Percentiles rank a stretch among this genome's conserved stretches.
Evolutionary conservation across 1,284 basidiomycete genomes (phyloP).

Genomic region (Naganishia cerealis): DNA sequence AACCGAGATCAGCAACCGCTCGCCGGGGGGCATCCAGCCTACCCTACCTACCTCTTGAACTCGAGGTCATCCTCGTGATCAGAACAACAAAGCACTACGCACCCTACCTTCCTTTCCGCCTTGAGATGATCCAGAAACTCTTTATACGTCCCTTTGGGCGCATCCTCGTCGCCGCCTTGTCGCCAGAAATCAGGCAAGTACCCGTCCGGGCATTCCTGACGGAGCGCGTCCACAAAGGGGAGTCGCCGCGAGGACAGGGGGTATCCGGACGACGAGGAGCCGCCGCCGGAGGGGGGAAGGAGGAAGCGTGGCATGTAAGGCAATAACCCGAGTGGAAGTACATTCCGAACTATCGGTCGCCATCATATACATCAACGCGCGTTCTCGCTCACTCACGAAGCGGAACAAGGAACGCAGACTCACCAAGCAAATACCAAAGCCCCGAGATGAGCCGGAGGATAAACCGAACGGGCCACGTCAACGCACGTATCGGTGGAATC

Average conservation of each 20-base stretch:
- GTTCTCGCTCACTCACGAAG: too few species aligned
- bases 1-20: background rate
- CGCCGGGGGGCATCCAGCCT: background rate
- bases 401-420: constrained; percentile 36
- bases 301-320: constrained; percentile 50
- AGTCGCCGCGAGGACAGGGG: constrained; percentile 36
- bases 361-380: background rate
- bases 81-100: constrained; percentile 79
- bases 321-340: constrained; percentile 49
- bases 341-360: constrained; percentile 44
- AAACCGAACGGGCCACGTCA: constrained; percentile 45
- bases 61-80: constrained; percentile 85
- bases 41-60: constrained; percentile 69
- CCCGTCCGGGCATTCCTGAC: constrained; percentile 41
- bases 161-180: constrained; percentile 11
- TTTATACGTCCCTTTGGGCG: constrained; percentile 61
- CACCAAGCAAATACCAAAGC: constrained; percentile 53
- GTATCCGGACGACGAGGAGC: constrained; percentile 33
- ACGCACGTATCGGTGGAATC: constrained; percentile 43
- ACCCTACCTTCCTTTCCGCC: constrained; percentile 70
- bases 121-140: constrained; percentile 70
- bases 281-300: constrained; percentile 45
- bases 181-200: constrained; percentile 27
- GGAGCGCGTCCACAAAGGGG: constrained; percentile 26
- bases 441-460: constrained; percentile 46